Conservation (phyloP, 208 protist species). For the Crithidia expoeki region DNA sequence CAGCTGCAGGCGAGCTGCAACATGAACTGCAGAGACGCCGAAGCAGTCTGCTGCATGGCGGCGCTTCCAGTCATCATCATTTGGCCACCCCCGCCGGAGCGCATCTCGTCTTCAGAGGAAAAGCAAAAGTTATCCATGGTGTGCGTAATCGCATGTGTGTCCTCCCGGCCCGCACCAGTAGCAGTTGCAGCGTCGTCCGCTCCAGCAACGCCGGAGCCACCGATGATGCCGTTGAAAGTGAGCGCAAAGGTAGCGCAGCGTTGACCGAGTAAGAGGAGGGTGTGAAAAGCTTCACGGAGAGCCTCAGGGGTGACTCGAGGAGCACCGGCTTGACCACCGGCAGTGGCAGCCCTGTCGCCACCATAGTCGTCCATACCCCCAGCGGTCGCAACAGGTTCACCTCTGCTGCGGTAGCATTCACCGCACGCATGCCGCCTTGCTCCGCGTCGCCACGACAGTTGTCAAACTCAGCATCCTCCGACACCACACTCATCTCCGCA, state of each 20-base stretch:
- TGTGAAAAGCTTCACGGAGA: conserved; percentile 34
- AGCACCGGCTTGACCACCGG: conserved; percentile 2
- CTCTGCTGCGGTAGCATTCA: too few species aligned
- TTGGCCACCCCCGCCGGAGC: not conserved
- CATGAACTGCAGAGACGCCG: conserved; percentile 52
- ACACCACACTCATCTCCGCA: not conserved
- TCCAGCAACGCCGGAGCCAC: not conserved
- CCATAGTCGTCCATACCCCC: not conserved
- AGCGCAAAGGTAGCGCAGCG: conserved; percentile 35
- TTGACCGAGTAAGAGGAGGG: conserved; percentile 35
- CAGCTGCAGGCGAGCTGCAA: conserved; percentile 70
- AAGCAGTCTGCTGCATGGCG: conserved; percentile 39
- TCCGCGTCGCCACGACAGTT: not conserved
- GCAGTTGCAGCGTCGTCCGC: not conserved
- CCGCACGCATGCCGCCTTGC: not conserved
- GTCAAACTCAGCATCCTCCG: not conserved
- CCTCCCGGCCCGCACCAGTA: too few species aligned
- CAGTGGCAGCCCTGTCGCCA: not conserved
- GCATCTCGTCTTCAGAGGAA: conserved; percentile 10
- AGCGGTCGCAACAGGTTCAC: not conserved
- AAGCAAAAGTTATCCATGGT: not conserved
- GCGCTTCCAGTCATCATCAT: not conserved
- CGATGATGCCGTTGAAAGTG: conserved; percentile 27
- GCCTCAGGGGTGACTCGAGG: conserved; percentile 15
- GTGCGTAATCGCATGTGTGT: not conserved